Conservation (phyloP, 441 rosid genomes). For the Iberis amara region DNA sequence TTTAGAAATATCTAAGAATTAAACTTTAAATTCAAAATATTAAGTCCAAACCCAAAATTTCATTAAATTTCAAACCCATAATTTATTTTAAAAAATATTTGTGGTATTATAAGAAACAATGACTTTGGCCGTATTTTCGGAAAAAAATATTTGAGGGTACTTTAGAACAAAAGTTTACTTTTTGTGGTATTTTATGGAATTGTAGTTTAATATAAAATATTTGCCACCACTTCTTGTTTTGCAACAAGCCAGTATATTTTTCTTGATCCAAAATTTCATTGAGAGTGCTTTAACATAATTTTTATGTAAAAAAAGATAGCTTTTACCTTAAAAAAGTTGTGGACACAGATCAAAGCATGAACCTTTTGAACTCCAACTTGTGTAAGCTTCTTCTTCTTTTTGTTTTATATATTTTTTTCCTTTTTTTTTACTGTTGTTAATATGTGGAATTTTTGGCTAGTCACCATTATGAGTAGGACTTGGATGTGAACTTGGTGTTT, state of each 20-base stretch:
- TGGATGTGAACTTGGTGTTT: conserved; percentile 23
- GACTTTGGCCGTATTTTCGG: no score
- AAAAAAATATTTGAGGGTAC: no score
- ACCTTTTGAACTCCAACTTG: conserved; percentile 32
- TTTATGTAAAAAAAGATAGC: conserved; percentile 13
- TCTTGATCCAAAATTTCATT: conserved; percentile 11
- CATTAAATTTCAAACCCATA: no score
- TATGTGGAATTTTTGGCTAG: conserved; percentile 32
- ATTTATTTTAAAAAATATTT: no score
- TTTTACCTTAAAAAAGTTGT: conserved; percentile 46
- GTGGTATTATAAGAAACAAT: no score
- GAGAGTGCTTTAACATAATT: conserved; percentile 3
- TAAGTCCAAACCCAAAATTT: no score
- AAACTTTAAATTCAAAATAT: no score
- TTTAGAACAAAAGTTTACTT: no score
- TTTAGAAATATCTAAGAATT: no score
- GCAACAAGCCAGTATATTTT: neutral
- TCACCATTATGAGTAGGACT: conserved; percentile 42
- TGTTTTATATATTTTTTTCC: neutral
- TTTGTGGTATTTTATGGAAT: no score
- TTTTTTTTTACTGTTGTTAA: conserved; percentile 2
- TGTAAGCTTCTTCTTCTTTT: conserved; percentile 30
- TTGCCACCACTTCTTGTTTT: neutral
- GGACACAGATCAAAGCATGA: conserved; percentile 34
- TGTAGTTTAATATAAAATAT: no score